Evolutionary conservation across 2,329 filamentous ascomycete genomes (phyloP), one percentile per base, ranked within the genome.

Genomic region (Colletotrichum sp.): DNA sequence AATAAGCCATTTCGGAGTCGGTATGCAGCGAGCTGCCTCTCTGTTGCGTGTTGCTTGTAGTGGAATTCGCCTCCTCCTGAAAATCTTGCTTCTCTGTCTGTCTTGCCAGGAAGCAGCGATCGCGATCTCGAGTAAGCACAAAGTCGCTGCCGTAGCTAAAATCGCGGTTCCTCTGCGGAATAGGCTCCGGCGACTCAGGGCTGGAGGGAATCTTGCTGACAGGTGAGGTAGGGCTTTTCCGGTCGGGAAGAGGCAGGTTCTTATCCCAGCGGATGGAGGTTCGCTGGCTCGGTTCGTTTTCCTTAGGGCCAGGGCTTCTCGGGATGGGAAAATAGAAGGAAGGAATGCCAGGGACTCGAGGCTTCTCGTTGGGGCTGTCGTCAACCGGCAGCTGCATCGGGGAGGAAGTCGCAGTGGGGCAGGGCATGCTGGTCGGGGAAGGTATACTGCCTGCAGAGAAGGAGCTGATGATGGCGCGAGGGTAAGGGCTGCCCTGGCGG

Each of bases 181-280:
- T 22, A 32, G 18, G 36, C 25, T 69, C 30, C 8, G 34, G 16
- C 10, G 55, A 10, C 22, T 69, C 55, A 8, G 55, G 65, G 55
- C 55, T 43, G 15, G 60, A 56, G 4, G 27, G 48, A 9, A 28
- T n/a, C 9, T 52, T 34, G 12, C 22, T 15, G 4, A 12, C 6
- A n/a, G 43, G 30, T 13, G 32, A n/a, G 8, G 36, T 3, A 48
- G 56, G 8, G 22, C 5, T 12, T 28, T n/a, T 60, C 32, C 74
- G 22, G 18, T 64, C 56, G 22, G 70, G 65, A 18, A 76, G 16
- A 15, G 72, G 68, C 56, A 75, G 72, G 22, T 75, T 55, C 55
- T 62, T 39, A 22, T 64, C 72, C 72, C 72, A 75, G 25, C 67
- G 60, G 16, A 71, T 75, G 15, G 68, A 71, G 16, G 60, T 18